Base-by-base conservation (phyloP, 495 filamentous ascomycete genomes). In the Stereocaulon alpinum region DNA sequence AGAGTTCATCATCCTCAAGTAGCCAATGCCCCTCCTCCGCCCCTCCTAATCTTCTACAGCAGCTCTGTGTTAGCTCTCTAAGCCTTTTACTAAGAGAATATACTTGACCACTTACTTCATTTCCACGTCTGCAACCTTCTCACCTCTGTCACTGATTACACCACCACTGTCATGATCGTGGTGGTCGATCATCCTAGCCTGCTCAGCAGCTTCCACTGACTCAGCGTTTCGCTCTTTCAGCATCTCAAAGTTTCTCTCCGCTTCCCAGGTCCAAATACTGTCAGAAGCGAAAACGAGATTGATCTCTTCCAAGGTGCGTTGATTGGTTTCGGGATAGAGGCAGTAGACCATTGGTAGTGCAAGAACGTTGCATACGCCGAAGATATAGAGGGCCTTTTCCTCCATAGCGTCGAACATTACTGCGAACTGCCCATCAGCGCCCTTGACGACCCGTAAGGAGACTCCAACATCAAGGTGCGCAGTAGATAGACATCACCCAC, bases 281-380 rank as follows among this genome's bases (percentile, higher is more conserved):
- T 78, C 70, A 1, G 77, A 72, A 1, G 83, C 82, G 54, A 87
- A 86, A 1, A 86, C 64, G 6, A 86, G 69, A 61, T 86, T 81
- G 73, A 86, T 86, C 57, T 85, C 83, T 61, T 87, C 84, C 6
- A 87, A 70, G 0, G 82, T 85, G 5, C 82, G 79, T 65, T 85
- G 82, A 62, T 82, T 84, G 32, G 77, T 81, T 67, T 87, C 83
- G 0, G 84, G 84, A 54, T 86, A 86, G 0, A 85, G 59, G 14
- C 78, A 80, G 78, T 80, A 86, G 17, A 86, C 80, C 69, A 84
- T 81, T 10, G 80, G 79, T 24, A 86, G 79, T 5, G 77, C 75
- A 63, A 84, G 67, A 18, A 81, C 73, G 62, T 86, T 86, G 67
- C 74, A 78, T 27, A 77, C 76, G 7, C 76, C 84, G 63, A 86